Base-by-base conservation (phyloP, 345 rosid species). In the Eucalyptus polyanthemos region DNA sequence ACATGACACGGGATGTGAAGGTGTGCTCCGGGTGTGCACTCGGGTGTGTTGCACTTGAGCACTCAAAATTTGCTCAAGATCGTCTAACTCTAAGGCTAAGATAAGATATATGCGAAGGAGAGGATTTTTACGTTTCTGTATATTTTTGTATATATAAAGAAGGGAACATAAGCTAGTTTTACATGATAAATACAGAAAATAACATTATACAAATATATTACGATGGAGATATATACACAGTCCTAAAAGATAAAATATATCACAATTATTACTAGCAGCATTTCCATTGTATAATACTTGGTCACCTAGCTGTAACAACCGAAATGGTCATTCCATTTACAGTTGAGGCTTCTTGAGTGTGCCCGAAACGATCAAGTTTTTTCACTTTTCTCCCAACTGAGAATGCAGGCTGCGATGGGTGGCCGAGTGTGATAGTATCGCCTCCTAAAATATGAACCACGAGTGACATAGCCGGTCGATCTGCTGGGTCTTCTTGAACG, bases 401-500 rank as follows among this genome's bases (percentile, higher is more conserved):
- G 50, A 89, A 93, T 69, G 93, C 91, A 14, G 94, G 93, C 13
- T 90, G 42, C 54, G 69, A 21, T 85, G 94, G 94, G 50, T 14
- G 31, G 62, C 91, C 65, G 76, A 93, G 91, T 5, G 83, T 53
- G 19, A 83, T 25, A 3, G 87, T 80, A 47, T 83, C 87, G 11
- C 80, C 85, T 53, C 49, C 53, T 29, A 88, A 37, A 87, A 83
- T 88, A 14, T 27, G 50, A 53, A 81, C 87, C 42, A 81, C 89
- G 5, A 44, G 16, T 24, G 80, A 53, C 89, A 88, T 88, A 51
- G 49, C n/a, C 2, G 89, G 89, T 22, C 80, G 87, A 83, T 88
- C 87, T 12, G 40, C 80, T 14, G 80, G 40, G 27, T 88, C 87
- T 81, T 81, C 89, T 4, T 88, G 89, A 50, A 88, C 87, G 24